Evolutionary conservation across 371 early-diverging fungal species (phyloP), one percentile per base, ranked within the genome.

Genomic region (Mortierella sp.): DNA sequence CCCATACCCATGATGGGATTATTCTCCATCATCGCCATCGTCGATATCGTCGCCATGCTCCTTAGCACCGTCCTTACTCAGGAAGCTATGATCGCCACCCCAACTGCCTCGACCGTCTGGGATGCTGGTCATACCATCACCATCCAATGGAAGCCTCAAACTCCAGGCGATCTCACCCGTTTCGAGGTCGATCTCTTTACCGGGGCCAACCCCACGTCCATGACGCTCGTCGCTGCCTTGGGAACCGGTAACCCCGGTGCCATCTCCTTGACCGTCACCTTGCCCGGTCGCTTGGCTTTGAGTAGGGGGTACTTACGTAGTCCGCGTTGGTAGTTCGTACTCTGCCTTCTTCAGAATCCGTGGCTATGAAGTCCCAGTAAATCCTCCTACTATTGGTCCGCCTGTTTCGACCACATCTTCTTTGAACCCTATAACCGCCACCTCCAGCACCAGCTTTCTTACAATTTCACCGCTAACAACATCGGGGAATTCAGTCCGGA

Each of bases 291-390:
- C 34, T 44, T 74, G 24, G 34, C 34, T n/a, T 61, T 63, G n/a
- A n/a, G n/a, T n/a, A n/a, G n/a, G 0, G 74, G 63, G 40, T 74
- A 37, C 39, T n/a, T 74, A 74, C 63, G 43, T 48, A 11, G 4
- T 74, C 34, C 58, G 68, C 16, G 45, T 74, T 50, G 53, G 61
- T 6, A 34, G 63, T 19, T 61, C 74, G 45, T 74, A 61, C 50
- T 39, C 68, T 4, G 40, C 53, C 40, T 47, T 29, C 68, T 74
- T 74, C 48, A 5, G 39, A 4, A 74, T 74, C 64, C 26, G 40
- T 1, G 63, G 61, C 48, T n/a, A n/a, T n/a, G n/a, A n/a, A n/a
- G n/a, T n/a, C n/a, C n/a, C n/a, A n/a, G n/a, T n/a, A n/a, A n/a
- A n/a, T n/a, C n/a, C n/a, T n/a, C n/a, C n/a, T n/a, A n/a, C n/a